Conservation (phyloP, 305 asterid genomes). For the Fraxinus angustifolia region DNA sequence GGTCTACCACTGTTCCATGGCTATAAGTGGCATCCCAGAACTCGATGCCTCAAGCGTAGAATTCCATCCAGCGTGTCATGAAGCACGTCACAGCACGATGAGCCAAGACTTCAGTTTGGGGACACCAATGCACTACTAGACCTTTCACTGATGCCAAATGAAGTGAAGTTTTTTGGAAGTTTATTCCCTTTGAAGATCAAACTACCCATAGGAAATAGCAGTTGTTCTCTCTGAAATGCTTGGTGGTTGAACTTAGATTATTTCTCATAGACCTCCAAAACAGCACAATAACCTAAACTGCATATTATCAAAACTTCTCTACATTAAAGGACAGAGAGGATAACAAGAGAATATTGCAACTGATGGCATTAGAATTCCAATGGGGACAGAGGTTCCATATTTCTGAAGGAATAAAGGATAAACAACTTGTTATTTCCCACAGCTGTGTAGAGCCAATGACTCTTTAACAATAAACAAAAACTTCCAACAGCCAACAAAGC, state of each 20-base stretch:
- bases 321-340: too few species aligned
- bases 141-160: slow-evolving; percentile 30
- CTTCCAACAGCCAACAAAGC: not conserved
- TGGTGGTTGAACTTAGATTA: not conserved
- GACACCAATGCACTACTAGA: slow-evolving; percentile 45
- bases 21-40: slow-evolving; percentile 46
- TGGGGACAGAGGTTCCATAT: not conserved
- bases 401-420: not conserved
- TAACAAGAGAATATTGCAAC: too few species aligned
- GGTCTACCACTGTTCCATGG: slow-evolving; percentile 38
- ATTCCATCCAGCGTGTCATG: slow-evolving; percentile 57
- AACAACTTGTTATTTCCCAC: not conserved
- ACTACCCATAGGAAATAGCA: slow-evolving; percentile 56
- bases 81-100: slow-evolving; percentile 45
- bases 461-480: too few species aligned
- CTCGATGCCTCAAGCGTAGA: slow-evolving; percentile 47
- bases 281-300: too few species aligned
- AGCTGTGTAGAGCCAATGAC: not conserved
- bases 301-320: too few species aligned
- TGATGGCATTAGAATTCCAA: too few species aligned
- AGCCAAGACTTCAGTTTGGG: slow-evolving; percentile 44
- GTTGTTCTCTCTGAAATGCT: not conserved
- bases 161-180: slow-evolving; percentile 32
- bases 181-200: slow-evolving; percentile 37
- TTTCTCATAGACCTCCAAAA: too few species aligned